These are phyloP conservation scores for Phalaenopsis aphrodite DNA, from an alignment of 106 monocot genomes.

Conservation along the genomic window DNA sequence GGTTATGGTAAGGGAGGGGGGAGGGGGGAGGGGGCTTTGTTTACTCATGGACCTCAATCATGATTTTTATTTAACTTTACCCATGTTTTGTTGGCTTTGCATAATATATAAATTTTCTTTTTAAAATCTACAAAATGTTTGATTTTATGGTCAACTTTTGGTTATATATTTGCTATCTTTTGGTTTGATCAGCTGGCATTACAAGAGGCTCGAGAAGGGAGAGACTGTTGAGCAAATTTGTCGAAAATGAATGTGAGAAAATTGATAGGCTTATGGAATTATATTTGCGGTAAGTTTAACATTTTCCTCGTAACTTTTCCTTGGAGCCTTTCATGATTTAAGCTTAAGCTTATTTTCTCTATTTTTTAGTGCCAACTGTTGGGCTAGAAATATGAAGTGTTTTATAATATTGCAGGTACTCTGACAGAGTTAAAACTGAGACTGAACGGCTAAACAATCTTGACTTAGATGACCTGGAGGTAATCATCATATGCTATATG, in stretches of 20 bases:
- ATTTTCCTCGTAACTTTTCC: not conserved
- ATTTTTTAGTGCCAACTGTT: not conserved
- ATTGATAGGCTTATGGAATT: constrained; percentile 96
- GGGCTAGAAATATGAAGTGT: not conserved
- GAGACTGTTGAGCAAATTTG: constrained; percentile 89
- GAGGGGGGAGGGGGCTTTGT: not conserved
- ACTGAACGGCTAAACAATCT: constrained; percentile 53
- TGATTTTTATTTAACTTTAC: not conserved
- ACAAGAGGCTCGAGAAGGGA: constrained; percentile 87
- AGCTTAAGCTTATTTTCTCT: not conserved
- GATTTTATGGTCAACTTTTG: not conserved
- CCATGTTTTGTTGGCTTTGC: not conserved
- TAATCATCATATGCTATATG: constrained; percentile 6
- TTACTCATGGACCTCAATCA: not conserved
- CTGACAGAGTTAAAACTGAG: constrained; percentile 77
- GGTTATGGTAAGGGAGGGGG: too few relatives aligned
- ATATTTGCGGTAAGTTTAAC: constrained; percentile 51
- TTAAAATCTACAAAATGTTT: not conserved
- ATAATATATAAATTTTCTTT: too few relatives aligned
- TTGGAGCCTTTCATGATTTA: not conserved
- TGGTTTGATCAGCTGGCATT: constrained; percentile 51
- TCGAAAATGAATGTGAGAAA: constrained; percentile 97
- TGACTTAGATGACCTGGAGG: constrained; percentile 94
- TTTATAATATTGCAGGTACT: constrained; percentile 47
- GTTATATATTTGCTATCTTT: not conserved